Conservation (phyloP, 768 basidiomycete species). For the Gloeopeniophorella convolvens region DNA sequence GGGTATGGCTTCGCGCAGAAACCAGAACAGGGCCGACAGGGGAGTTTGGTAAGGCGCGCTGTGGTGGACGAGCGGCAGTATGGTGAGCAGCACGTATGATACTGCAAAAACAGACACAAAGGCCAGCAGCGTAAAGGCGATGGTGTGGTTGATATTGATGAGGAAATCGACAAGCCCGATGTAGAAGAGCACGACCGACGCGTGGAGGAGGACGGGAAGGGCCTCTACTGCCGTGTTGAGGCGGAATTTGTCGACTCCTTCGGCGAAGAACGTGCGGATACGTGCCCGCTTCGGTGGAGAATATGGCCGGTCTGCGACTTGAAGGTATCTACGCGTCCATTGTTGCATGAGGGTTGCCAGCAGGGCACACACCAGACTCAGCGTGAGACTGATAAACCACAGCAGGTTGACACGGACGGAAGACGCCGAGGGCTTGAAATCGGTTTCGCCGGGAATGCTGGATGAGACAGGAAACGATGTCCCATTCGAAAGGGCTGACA, state of each 20-base stretch:
- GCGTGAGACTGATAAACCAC: conserved; percentile 16
- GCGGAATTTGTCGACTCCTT: conserved; percentile 8
- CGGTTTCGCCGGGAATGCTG: neutral
- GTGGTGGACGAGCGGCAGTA: conserved; percentile 10
- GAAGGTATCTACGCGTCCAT: conserved; percentile 16
- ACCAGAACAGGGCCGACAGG: conserved; percentile 9
- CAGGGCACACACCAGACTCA: conserved; percentile 14
- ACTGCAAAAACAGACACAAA: neutral
- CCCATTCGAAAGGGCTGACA: neutral
- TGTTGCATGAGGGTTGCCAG: conserved; percentile 19
- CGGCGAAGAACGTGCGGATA: conserved; percentile 13
- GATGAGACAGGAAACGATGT: neutral
- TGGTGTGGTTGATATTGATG: conserved; percentile 1
- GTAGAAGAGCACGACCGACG: conserved; percentile 16
- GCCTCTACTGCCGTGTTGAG: conserved; percentile 15
- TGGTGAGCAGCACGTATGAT: conserved; percentile 7
- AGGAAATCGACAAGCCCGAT: conserved; percentile 17
- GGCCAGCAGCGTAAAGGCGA: conserved; percentile 2
- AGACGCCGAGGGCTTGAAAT: neutral
- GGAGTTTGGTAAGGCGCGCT: conserved; percentile 18
- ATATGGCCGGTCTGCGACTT: conserved; percentile 11
- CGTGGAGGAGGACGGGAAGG: conserved; percentile 16
- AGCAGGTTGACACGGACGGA: conserved; percentile 15
- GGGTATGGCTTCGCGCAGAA: neutral
- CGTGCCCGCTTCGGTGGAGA: conserved; percentile 14